A percentile compares a stretch with the other conserved stretches of the same genome.
These are phyloP conservation scores for Yueomyces sp. DNA, from an alignment of 1,139 yeast species.

Conservation along the genomic window DNA sequence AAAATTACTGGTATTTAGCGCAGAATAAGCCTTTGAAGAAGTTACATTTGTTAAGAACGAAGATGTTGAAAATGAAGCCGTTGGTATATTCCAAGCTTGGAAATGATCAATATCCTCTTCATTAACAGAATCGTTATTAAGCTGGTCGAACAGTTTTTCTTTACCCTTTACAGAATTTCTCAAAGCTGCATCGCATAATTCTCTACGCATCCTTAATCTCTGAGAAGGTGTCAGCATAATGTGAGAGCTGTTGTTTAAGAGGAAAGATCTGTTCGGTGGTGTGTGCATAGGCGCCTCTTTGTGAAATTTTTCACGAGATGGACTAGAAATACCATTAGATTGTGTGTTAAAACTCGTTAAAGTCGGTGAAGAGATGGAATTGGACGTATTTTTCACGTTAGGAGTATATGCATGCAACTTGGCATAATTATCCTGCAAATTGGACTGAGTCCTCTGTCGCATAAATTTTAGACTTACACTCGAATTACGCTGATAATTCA, in stretches of 20 bases:
- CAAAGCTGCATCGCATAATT: constrained; percentile 25
- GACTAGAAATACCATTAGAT: neutral
- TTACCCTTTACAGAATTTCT: constrained; percentile 24
- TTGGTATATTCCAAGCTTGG: constrained; percentile 36
- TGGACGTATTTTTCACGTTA: neutral
- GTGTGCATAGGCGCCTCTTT: neutral
- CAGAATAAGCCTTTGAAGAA: constrained; percentile 2
- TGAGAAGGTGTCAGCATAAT: constrained; percentile 28
- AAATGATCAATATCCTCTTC: constrained; percentile 26
- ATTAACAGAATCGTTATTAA: constrained; percentile 12
- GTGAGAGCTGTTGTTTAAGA: constrained; percentile 1
- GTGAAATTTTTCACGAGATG: neutral
- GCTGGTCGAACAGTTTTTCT: constrained; percentile 31
- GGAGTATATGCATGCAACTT: neutral
- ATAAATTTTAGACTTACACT: too few relatives aligned
- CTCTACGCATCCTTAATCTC: constrained; percentile 26
- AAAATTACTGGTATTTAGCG: constrained; percentile 4
- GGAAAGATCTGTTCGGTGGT: neutral
- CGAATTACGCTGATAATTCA: neutral
- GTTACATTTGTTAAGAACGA: constrained; percentile 21
- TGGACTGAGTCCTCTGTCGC: neutral
- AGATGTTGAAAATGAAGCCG: constrained; percentile 29
- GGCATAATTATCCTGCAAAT: neutral
- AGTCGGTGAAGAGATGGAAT: neutral
- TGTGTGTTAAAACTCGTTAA: neutral